Conservation (phyloP, 352 stramenopile genomes). For the Globisporangium middletonii region DNA sequence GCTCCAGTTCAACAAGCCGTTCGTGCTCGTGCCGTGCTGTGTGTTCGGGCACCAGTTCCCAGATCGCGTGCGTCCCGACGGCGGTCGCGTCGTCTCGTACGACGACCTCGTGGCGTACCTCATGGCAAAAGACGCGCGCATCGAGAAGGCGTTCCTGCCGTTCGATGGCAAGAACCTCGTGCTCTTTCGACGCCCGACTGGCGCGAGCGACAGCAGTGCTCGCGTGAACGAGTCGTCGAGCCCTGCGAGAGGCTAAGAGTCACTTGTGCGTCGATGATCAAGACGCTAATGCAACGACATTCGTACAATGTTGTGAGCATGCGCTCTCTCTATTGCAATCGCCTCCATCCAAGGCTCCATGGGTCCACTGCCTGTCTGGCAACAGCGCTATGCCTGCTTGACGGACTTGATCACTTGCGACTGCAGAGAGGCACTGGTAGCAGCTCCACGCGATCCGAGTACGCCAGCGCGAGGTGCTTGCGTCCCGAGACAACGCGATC, state of each 20-base stretch:
- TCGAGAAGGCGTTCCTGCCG: conserved; percentile 56
- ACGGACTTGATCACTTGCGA: neutral
- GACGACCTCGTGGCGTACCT: conserved; percentile 79
- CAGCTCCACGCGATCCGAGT: conserved; percentile 21
- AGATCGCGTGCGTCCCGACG: conserved; percentile 28
- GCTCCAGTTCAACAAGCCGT: conserved; percentile 86
- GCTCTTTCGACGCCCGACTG: conserved; percentile 34
- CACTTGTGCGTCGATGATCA: too few species aligned
- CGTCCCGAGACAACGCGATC: neutral
- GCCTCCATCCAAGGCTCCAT: too few species aligned
- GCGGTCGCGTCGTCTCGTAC: conserved; percentile 64
- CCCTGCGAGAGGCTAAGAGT: too few species aligned
- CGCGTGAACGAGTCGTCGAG: neutral
- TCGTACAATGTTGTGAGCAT: too few species aligned
- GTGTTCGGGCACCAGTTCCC: conserved; percentile 93
- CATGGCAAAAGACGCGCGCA: conserved; percentile 48
- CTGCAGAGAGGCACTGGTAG: conserved; percentile 12
- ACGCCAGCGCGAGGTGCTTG: conserved; percentile 19
- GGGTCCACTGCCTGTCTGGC: too few species aligned
- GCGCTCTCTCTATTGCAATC: neutral
- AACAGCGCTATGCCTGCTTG: too few species aligned
- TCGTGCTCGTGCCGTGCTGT: conserved; percentile 95
- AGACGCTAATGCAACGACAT: too few species aligned
- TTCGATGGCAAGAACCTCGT: conserved; percentile 86
- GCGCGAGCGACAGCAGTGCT: neutral